Percentiles rank a stretch among this genome's conserved stretches.
Conservation (phyloP, 805 yeast species). For the Yarrowia deformans region DNA sequence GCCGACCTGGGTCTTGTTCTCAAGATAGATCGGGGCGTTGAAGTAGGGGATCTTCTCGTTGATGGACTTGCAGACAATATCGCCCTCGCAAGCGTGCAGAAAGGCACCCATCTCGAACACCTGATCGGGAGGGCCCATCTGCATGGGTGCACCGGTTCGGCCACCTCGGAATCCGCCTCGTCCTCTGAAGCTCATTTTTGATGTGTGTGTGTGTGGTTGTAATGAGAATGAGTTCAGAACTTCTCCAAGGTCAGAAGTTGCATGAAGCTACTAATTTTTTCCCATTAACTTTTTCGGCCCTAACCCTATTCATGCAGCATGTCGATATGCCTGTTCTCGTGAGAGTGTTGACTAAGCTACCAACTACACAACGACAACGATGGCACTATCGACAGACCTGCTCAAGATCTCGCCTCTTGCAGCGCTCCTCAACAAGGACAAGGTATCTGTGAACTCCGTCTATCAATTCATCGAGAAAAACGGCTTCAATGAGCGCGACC, state of each 20-base stretch:
- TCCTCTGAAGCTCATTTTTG: conserved; percentile 64
- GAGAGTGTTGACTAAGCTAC: conserved; percentile 17
- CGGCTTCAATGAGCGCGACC: conserved; percentile 37
- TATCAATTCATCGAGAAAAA: conserved; percentile 15
- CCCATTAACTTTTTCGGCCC: conserved; percentile 29
- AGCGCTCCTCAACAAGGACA: conserved; percentile 21
- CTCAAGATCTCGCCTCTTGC: conserved; percentile 32
- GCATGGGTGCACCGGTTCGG: conserved; percentile 73
- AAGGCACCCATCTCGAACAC: conserved; percentile 97
- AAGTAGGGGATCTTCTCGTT: conserved; percentile 95
- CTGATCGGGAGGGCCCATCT: conserved; percentile 95
- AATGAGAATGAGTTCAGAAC: not conserved
- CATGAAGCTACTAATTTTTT: conserved; percentile 33
- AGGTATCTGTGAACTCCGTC: conserved; percentile 14
- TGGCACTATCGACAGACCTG: conserved; percentile 25
- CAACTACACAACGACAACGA: not conserved
- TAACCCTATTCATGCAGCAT: conserved; percentile 19
- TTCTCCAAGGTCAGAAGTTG: not conserved
- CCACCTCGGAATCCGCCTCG: conserved; percentile 72
- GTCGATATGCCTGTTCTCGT: too few relatives aligned
- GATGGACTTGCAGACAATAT: conserved; percentile 93
- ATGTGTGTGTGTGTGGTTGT: conserved; percentile 26
- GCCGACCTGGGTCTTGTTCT: conserved; percentile 94
- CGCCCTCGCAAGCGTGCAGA: conserved; percentile 93
- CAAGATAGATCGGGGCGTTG: conserved; percentile 97